A percentile compares a stretch with the other conserved stretches of the same genome.
Conservation (phyloP, 768 basidiomycete genomes). For the Termitomyces sp. region DNA sequence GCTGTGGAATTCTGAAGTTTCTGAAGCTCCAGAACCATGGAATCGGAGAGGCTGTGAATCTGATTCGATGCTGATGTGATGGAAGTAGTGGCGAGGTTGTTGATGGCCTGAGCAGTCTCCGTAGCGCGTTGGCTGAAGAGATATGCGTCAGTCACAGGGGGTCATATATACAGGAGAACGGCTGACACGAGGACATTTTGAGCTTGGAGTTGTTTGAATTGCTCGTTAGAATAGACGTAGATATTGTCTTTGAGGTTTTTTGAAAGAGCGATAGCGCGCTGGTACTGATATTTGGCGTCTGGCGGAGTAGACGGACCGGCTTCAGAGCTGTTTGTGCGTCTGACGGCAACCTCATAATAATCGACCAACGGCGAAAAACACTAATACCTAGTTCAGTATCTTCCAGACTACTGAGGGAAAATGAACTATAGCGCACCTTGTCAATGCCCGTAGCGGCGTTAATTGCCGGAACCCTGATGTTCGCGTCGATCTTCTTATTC, state of each 20-base stretch:
- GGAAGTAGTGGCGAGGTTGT: slow-evolving; percentile 52
- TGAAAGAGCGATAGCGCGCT: slow-evolving; percentile 65
- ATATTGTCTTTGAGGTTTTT: slow-evolving; percentile 58
- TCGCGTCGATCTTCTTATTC: slow-evolving; percentile 44
- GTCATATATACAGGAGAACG: neutral
- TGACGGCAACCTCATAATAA: slow-evolving; percentile 56
- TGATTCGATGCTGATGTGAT: slow-evolving; percentile 48
- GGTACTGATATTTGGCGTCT: slow-evolving; percentile 70
- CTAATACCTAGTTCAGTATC: slow-evolving; percentile 26
- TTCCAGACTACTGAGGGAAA: slow-evolving; percentile 7
- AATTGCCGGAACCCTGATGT: slow-evolving; percentile 56
- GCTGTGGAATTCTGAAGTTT: slow-evolving; percentile 58
- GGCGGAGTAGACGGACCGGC: slow-evolving; percentile 39
- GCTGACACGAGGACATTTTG: slow-evolving; percentile 64
- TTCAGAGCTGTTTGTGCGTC: slow-evolving; percentile 40
- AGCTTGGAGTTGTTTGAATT: slow-evolving; percentile 62
- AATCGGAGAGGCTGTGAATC: slow-evolving; percentile 57
- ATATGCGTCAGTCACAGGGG: neutral
- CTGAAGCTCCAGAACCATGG: slow-evolving; percentile 61
- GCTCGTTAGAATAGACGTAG: slow-evolving; percentile 62
- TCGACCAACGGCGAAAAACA: slow-evolving; percentile 72
- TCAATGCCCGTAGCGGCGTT: slow-evolving; percentile 65
- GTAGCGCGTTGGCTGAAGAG: slow-evolving; percentile 57
- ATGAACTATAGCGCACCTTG: slow-evolving; percentile 43
- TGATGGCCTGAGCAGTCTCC: slow-evolving; percentile 61